Conservation (phyloP, 1,139 yeast genomes). For the Diutina siamensis region DNA sequence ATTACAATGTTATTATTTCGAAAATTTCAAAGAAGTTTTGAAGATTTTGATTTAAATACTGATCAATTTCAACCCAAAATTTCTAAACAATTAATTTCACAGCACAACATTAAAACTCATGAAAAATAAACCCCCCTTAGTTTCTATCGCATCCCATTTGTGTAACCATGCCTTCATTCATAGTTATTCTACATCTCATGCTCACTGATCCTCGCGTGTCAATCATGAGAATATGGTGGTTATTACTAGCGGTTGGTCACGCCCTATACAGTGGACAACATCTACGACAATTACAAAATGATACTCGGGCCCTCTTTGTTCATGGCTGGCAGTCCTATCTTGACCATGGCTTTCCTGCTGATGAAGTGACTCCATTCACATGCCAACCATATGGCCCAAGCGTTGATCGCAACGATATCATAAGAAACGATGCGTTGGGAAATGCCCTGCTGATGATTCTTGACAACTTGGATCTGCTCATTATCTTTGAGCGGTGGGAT, state of each 20-base stretch:
- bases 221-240: no score
- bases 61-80: no score
- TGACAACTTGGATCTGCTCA: constrained; percentile 71
- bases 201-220: no score
- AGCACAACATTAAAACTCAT: no score
- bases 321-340: constrained; percentile 77
- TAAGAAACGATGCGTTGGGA: constrained; percentile 76
- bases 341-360: constrained; percentile 65
- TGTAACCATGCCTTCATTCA: no score
- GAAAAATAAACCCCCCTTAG: no score
- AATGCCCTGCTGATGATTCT: constrained; percentile 68
- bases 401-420: constrained; percentile 36
- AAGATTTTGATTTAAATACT: no score
- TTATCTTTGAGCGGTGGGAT: constrained; percentile 55
- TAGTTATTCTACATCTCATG: no score
- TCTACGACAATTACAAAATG: constrained; percentile 30
- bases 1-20: no score
- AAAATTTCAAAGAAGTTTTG: no score
- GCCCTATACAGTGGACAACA: constrained; percentile 22
- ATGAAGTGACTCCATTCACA: constrained; percentile 66
- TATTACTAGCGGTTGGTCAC: background rate
- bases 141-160: no score
- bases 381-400: constrained; percentile 67
- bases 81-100: no score
- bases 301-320: constrained; percentile 47